Conservation (phyloP, 176 grass and related monocot genomes). For the Carex scoparia region DNA sequence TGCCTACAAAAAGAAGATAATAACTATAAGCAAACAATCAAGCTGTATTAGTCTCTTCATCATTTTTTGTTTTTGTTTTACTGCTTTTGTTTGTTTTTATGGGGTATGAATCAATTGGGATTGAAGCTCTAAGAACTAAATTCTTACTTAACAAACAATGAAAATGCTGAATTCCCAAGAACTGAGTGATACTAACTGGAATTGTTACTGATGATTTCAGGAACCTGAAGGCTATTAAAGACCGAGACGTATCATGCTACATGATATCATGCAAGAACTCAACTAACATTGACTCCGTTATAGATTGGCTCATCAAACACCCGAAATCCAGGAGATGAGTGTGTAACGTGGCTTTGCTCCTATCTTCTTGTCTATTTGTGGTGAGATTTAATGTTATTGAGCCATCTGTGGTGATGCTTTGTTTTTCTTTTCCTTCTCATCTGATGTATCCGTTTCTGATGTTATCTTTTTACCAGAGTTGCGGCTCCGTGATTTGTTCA, state of each 20-base stretch:
- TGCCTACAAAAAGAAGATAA: too few species aligned
- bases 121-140: not conserved
- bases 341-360: not conserved
- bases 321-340: constrained; percentile 36
- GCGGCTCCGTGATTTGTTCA: constrained; percentile 13
- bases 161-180: too few species aligned
- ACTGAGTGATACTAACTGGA: not conserved
- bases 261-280: constrained; percentile 99
- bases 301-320: constrained; percentile 95
- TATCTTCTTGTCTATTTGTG: constrained; percentile 1
- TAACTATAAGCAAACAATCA: too few species aligned
- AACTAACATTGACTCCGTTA: constrained; percentile 84
- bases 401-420: constrained; percentile 8
- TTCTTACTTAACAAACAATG: not conserved
- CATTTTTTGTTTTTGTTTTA: too few species aligned
- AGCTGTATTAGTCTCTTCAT: too few species aligned
- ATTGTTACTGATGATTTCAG: constrained; percentile 26
- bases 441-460: not conserved
- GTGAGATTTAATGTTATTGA: not conserved
- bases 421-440: not conserved
- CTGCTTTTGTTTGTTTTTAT: too few species aligned
- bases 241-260: constrained; percentile 87
- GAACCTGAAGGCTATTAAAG: constrained; percentile 73
- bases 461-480: not conserved
- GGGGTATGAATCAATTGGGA: not conserved